Conservation (phyloP, 78 protist genomes). For the Dictyostelium intermedium region DNA sequence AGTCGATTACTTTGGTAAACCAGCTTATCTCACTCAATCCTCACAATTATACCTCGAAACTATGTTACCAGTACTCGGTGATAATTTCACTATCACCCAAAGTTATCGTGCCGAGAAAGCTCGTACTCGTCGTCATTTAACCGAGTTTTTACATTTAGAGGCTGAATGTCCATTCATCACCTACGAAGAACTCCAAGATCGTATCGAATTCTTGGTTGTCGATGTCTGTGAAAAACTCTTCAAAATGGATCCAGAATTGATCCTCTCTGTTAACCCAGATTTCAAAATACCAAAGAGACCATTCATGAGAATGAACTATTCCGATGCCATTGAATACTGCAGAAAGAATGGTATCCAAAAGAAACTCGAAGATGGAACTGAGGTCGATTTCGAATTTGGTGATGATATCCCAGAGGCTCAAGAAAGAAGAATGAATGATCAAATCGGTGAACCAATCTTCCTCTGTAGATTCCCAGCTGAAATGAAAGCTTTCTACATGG, state of each 20-base stretch:
- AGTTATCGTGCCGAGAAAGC: slow-evolving; percentile 96
- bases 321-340: slow-evolving; percentile 92
- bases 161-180: slow-evolving; percentile 95
- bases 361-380: slow-evolving; percentile 73
- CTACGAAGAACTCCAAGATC: slow-evolving; percentile 92
- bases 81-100: slow-evolving; percentile 91
- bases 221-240: slow-evolving; percentile 81
- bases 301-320: slow-evolving; percentile 93
- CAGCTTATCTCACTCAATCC: slow-evolving; percentile 97
- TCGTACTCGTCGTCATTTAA: slow-evolving; percentile 95
- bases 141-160: slow-evolving; percentile 93
- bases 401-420: slow-evolving; percentile 98
- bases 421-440: slow-evolving; percentile 95
- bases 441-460: slow-evolving; percentile 94
- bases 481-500: slow-evolving; percentile 98
- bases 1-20: slow-evolving; percentile 60
- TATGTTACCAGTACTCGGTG: slow-evolving; percentile 91
- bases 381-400: slow-evolving; percentile 82
- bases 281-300: slow-evolving; percentile 89
- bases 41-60: slow-evolving; percentile 98
- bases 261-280: slow-evolving; percentile 88
- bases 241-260: slow-evolving; percentile 22
- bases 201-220: slow-evolving; percentile 90
- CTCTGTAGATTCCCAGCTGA: slow-evolving; percentile 94
- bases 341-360: slow-evolving; percentile 86